Conservation (phyloP, 768 basidiomycete genomes). For the Strobilomyces dryophilus region DNA sequence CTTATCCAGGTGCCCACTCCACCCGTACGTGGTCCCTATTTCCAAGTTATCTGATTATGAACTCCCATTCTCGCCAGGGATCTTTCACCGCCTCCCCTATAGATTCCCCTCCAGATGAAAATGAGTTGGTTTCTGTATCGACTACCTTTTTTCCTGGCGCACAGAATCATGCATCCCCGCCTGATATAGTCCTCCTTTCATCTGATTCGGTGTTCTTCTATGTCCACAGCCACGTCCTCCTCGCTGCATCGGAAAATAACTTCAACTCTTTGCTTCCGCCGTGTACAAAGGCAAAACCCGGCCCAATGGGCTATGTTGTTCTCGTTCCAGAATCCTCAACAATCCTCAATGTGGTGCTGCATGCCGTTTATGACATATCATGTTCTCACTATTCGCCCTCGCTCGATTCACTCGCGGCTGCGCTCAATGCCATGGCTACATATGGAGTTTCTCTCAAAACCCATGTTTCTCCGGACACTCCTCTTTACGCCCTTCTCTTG, state of each 20-base stretch:
- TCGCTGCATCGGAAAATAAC: slow-evolving; percentile 56
- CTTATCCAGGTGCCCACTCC: slow-evolving; percentile 57
- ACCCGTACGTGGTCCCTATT: slow-evolving; percentile 41
- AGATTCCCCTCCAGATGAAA: slow-evolving; percentile 37
- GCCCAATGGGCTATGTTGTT: slow-evolving; percentile 51
- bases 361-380: slow-evolving; percentile 67
- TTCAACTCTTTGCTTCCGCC: slow-evolving; percentile 58
- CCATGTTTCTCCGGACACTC: slow-evolving; percentile 46
- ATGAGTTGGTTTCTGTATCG: slow-evolving; percentile 64
- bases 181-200: slow-evolving; percentile 65
- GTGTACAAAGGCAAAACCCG: slow-evolving; percentile 33
- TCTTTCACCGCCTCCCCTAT: slow-evolving; percentile 32
- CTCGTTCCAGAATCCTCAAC: slow-evolving; percentile 55
- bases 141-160: slow-evolving; percentile 79
- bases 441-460: slow-evolving; percentile 59
- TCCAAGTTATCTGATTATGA: slow-evolving; percentile 4
- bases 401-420: slow-evolving; percentile 51
- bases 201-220: slow-evolving; percentile 84
- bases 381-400: slow-evolving; percentile 72
- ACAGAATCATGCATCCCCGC: slow-evolving; percentile 48
- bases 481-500: slow-evolving; percentile 58
- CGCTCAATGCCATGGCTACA: slow-evolving; percentile 50
- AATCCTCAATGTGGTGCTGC: slow-evolving; percentile 69
- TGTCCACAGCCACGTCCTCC: slow-evolving; percentile 58
- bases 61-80: slow-evolving; percentile 17